Evolutionary conservation across 345 rosid genomes (phyloP).

Genomic region (Citrus trifoliata): DNA sequence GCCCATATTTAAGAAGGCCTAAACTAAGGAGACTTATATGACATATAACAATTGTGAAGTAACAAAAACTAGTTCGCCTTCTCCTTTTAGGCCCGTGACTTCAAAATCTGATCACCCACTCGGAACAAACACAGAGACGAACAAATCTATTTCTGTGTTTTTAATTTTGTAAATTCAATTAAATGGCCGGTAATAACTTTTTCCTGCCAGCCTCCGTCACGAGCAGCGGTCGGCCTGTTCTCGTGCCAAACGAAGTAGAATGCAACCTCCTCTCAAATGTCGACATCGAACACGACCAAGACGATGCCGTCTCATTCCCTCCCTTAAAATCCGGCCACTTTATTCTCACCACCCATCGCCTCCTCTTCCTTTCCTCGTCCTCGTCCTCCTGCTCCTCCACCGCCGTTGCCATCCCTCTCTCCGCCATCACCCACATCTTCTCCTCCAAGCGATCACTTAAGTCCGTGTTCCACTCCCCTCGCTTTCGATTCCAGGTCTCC

Average conservation of each 20-base stretch:
- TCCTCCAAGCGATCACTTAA: slow-evolving; percentile 65
- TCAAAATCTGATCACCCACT: not conserved
- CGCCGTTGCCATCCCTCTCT: slow-evolving; percentile 45
- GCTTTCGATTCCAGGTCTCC: slow-evolving; percentile 74
- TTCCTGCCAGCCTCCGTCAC: slow-evolving; percentile 46
- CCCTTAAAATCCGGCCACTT: slow-evolving; percentile 59
- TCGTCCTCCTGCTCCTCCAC: slow-evolving; percentile 15
- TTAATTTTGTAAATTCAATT: not conserved
- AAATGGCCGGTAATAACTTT: slow-evolving; percentile 1
- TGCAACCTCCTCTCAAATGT: slow-evolving; percentile 73
- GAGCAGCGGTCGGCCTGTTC: slow-evolving; percentile 76
- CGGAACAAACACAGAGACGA: not conserved
- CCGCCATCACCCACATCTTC: slow-evolving; percentile 48
- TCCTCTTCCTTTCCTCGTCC: slow-evolving; percentile 59
- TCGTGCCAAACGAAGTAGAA: slow-evolving; percentile 64
- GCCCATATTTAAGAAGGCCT: not conserved
- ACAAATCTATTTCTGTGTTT: too few species aligned
- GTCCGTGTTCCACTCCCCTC: slow-evolving; percentile 78
- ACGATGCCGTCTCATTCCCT: slow-evolving; percentile 33
- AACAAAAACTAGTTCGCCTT: not conserved
- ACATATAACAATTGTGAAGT: not conserved
- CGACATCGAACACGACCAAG: slow-evolving; percentile 74
- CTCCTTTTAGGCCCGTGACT: too few species aligned
- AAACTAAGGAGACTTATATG: not conserved
- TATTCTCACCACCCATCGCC: slow-evolving; percentile 86